phyloP scores from a whole-genome alignment of 2,329 filamentous ascomycete genomes.

The Fusarium longipes region DNA sequence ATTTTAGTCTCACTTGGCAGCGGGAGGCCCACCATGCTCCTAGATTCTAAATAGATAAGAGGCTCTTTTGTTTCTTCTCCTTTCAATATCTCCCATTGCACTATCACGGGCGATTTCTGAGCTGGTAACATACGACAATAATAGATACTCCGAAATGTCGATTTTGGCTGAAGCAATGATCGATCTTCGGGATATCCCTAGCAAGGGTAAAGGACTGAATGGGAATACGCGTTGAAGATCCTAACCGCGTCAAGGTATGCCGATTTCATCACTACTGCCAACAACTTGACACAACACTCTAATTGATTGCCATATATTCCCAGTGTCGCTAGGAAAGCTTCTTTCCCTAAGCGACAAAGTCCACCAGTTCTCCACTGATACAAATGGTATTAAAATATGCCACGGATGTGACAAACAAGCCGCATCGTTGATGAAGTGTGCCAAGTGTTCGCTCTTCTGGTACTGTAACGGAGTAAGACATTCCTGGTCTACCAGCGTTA shows the following conservation, averaged over 20 bases:
- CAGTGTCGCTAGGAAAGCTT: not conserved
- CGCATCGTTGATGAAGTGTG: not conserved
- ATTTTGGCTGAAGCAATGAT: too few species aligned
- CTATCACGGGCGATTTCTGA: too few species aligned
- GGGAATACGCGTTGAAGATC: not conserved
- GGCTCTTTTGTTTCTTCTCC: too few species aligned
- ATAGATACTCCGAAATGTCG: too few species aligned
- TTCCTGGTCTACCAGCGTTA: fast-evolving
- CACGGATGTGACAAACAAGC: not conserved
- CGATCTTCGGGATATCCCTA: too few species aligned
- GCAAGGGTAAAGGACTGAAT: too few species aligned
- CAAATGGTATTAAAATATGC: not conserved
- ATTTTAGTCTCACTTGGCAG: too few species aligned
- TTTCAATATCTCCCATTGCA: too few species aligned
- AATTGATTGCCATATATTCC: not conserved
- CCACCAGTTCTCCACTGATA: not conserved
- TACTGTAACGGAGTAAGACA: not conserved
- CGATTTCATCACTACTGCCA: fast-evolving
- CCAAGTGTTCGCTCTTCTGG: not conserved
- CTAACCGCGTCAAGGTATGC: not conserved
- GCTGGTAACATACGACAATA: too few species aligned
- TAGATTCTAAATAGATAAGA: too few species aligned
- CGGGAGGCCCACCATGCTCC: too few species aligned
- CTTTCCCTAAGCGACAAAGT: not conserved
- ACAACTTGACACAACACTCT: fast-evolving